Conservation (phyloP, 306 rosid genomes). For the Pyrus pyrifolia region DNA sequence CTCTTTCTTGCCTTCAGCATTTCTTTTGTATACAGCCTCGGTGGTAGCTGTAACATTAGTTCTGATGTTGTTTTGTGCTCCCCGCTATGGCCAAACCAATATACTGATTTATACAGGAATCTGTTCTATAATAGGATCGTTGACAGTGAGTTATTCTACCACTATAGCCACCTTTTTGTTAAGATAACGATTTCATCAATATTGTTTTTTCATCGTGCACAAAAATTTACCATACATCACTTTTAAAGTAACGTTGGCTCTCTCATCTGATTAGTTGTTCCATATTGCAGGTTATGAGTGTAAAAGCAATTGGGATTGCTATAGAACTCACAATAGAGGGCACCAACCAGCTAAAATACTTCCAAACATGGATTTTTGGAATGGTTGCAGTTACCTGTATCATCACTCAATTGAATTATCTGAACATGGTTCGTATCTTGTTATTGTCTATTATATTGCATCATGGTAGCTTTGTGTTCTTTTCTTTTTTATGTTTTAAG, state of each 20-base stretch:
- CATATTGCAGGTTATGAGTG: slow-evolving; percentile 71
- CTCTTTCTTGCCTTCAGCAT: slow-evolving; percentile 45
- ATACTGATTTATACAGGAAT: slow-evolving; percentile 64
- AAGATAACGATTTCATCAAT: neutral
- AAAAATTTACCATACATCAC: neutral
- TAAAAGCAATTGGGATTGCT: slow-evolving; percentile 84
- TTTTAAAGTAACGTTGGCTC: neutral
- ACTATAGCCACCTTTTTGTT: neutral
- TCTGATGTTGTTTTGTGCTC: slow-evolving; percentile 55
- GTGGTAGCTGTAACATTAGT: slow-evolving; percentile 51
- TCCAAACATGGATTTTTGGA: slow-evolving; percentile 78
- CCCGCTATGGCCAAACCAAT: slow-evolving; percentile 78
- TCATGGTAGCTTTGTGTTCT: neutral
- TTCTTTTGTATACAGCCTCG: slow-evolving; percentile 69
- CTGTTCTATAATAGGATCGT: slow-evolving; percentile 77
- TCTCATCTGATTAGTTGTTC: slow-evolving; percentile 3
- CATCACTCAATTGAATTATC: slow-evolving; percentile 66
- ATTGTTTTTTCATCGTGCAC: neutral
- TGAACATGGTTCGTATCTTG: slow-evolving; percentile 61
- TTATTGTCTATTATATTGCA: neutral
- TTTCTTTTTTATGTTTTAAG: neutral
- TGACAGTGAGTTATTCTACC: slow-evolving; percentile 48
- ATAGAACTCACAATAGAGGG: slow-evolving; percentile 83
- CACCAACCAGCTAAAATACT: slow-evolving; percentile 51
- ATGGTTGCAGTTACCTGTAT: slow-evolving; percentile 69